Conservation (phyloP, 768 basidiomycete genomes). For the Lentinula guzmanii region DNA sequence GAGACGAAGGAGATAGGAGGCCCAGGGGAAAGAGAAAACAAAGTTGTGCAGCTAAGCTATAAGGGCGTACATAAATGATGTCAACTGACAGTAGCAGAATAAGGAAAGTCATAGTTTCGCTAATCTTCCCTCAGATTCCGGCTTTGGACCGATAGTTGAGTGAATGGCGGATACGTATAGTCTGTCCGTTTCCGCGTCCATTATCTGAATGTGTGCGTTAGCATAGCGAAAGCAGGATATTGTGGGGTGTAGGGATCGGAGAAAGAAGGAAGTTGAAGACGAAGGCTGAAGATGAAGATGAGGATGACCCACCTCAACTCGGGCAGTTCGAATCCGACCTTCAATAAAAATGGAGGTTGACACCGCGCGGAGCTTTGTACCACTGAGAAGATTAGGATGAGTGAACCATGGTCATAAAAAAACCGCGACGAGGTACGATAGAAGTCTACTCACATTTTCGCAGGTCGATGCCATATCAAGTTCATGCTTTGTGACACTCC, state of each 20-base stretch:
- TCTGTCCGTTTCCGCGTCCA: constrained; percentile 4
- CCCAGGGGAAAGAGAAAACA: no score
- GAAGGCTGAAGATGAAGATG: neutral
- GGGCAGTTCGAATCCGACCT: constrained; percentile 8
- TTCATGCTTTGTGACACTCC: constrained; percentile 12
- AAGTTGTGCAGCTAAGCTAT: no score
- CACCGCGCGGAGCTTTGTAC: constrained; percentile 7
- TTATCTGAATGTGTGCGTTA: neutral
- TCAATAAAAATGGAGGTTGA: constrained; percentile 10
- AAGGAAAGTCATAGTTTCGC: neutral
- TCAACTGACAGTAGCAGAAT: no score
- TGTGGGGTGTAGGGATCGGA: neutral
- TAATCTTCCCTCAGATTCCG: neutral
- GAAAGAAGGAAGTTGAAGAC: neutral
- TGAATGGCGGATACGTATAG: constrained; percentile 11
- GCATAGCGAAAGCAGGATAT: neutral
- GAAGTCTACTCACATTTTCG: constrained; percentile 4
- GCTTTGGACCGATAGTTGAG: constrained; percentile 1
- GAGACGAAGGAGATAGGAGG: no score
- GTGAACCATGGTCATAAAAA: no score
- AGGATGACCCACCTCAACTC: constrained; percentile 7
- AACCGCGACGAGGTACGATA: neutral
- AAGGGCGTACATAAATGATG: no score
- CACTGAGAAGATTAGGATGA: neutral
- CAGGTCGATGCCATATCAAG: constrained; percentile 11